These are phyloP conservation scores for Themeda triandra DNA, from an alignment of 176 grass and related monocot species.

Conservation along the genomic window DNA sequence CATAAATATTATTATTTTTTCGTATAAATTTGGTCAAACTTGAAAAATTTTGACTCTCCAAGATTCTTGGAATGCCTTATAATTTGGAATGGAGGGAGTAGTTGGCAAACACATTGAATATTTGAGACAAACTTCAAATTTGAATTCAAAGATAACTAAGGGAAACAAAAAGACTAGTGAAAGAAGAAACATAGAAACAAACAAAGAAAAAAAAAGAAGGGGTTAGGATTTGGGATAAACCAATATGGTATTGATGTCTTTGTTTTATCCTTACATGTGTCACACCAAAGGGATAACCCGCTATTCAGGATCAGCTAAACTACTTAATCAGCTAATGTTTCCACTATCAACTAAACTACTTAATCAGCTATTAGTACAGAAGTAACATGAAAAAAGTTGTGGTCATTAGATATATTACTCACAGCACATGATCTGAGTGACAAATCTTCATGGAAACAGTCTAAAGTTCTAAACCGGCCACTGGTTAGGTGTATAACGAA, in stretches of 20 bases:
- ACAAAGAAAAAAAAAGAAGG: not conserved
- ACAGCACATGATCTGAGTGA: not conserved
- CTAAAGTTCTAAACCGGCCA: not conserved
- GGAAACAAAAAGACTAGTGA: not conserved
- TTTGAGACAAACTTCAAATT: not conserved
- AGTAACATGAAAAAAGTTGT: not conserved
- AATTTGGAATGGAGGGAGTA: too few species aligned
- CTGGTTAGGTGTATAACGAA: not conserved
- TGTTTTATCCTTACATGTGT: not conserved
- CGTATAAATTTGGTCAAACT: too few species aligned
- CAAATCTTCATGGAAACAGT: not conserved
- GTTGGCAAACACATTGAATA: not conserved
- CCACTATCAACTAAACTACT: not conserved
- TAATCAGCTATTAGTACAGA: not conserved
- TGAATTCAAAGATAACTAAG: not conserved
- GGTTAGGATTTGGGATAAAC: not conserved
- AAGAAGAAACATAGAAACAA: not conserved
- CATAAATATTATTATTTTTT: too few species aligned
- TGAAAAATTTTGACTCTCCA: too few species aligned
- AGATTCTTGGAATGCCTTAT: too few species aligned
- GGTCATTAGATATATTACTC: not conserved
- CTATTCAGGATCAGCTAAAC: too few species aligned
- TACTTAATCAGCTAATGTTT: not conserved
- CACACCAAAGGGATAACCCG: too few species aligned
- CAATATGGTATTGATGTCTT: not conserved